Conservation (phyloP, 2,329 filamentous ascomycete species). For the Fusarium coffeatum region DNA sequence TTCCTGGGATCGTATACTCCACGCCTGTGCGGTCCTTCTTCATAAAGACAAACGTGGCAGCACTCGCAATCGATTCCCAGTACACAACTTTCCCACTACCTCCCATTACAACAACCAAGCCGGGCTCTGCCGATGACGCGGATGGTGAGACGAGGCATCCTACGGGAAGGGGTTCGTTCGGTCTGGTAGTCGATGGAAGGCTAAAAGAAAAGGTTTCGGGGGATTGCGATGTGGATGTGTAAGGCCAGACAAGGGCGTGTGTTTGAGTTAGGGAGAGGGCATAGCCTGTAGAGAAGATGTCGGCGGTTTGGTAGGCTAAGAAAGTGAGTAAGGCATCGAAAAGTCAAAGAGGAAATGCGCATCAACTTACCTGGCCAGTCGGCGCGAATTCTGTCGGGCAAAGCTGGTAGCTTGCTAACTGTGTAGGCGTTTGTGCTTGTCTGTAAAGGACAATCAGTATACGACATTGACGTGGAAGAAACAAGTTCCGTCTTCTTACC, state of each 20-base stretch:
- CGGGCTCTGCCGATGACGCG: slow-evolving; percentile 81
- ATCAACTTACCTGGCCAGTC: slow-evolving; percentile 71
- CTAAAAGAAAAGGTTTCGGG: slow-evolving; percentile 84
- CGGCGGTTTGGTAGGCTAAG: slow-evolving; percentile 72
- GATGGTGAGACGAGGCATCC: slow-evolving; percentile 85
- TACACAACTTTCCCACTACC: slow-evolving; percentile 87
- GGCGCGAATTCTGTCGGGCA: slow-evolving; percentile 80
- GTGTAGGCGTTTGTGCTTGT: slow-evolving; percentile 87
- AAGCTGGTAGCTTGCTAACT: slow-evolving; percentile 84
- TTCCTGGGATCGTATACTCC: slow-evolving; percentile 77
- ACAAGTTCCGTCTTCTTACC: slow-evolving; percentile 57
- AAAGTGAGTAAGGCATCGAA: slow-evolving; percentile 27
- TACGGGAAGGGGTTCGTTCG: slow-evolving; percentile 79
- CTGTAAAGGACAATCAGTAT: slow-evolving; percentile 57
- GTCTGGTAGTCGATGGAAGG: slow-evolving; percentile 77
- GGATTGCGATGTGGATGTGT: slow-evolving; percentile 74
- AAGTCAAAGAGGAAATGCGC: neutral
- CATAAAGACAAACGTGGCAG: slow-evolving; percentile 84
- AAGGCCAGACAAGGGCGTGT: slow-evolving; percentile 91
- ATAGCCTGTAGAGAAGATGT: slow-evolving; percentile 75
- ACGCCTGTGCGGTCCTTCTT: slow-evolving; percentile 84
- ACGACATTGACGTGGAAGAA: slow-evolving; percentile 19
- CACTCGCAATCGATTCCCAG: slow-evolving; percentile 94
- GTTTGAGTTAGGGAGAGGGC: slow-evolving; percentile 84
- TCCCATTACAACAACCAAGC: slow-evolving; percentile 87